These are phyloP conservation scores for Backusella psychrophila DNA, from an alignment of 192 early-diverging fungal species.

Conservation along the genomic window DNA sequence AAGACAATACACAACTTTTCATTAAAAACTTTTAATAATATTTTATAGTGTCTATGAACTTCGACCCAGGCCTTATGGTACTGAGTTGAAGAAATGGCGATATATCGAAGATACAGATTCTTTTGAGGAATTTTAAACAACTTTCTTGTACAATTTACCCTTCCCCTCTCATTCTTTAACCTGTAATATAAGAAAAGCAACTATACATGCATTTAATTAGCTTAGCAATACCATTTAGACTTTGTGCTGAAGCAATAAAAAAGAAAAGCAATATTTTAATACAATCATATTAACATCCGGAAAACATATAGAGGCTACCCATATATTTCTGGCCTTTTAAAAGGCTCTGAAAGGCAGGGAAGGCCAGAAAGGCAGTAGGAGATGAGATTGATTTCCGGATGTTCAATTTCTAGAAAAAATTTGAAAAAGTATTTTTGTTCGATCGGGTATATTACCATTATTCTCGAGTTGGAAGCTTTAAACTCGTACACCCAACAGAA, in stretches of 20 bases:
- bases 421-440: no score
- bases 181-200: not conserved
- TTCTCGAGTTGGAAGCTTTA: no score
- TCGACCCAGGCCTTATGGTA: conserved; percentile 38
- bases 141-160: not conserved
- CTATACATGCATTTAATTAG: not conserved
- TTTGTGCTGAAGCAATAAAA: not conserved
- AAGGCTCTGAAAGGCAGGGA: no score
- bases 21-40: not conserved
- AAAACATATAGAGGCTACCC: no score
- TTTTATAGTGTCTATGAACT: conserved; percentile 36
- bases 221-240: not conserved
- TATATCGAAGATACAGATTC: conserved; percentile 33
- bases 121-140: conserved; percentile 21
- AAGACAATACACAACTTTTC: not conserved
- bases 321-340: no score
- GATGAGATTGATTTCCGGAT: no score
- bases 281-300: no score
- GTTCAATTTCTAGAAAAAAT: no score
- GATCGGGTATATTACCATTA: no score
- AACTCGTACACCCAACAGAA: no score
- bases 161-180: not conserved
- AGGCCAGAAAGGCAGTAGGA: no score
- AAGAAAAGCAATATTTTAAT: no score
- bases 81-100: conserved; percentile 37